Conservation (phyloP, 2,329 filamentous ascomycete genomes). For the Epicoccum sorghinum region DNA sequence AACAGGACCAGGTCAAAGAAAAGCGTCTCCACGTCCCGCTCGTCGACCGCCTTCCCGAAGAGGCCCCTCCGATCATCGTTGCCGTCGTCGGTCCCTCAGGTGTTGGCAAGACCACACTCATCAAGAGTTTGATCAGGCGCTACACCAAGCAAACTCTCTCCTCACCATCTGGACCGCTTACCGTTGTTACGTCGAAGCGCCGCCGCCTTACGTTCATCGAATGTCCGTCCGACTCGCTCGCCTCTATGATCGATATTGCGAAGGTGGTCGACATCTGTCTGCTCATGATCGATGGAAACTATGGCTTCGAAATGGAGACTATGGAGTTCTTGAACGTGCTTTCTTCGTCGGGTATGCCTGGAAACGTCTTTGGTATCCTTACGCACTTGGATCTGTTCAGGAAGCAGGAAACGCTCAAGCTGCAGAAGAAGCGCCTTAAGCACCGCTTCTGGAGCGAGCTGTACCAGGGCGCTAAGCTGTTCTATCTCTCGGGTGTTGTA, state of each 20-base stretch:
- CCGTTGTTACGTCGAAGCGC: conserved; percentile 94
- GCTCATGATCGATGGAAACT: conserved; percentile 98
- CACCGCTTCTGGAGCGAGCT: conserved; percentile 95
- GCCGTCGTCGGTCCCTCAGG: conserved; percentile 94
- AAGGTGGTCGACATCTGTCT: conserved; percentile 98
- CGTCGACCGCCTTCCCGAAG: conserved; percentile 93
- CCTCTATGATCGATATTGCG: conserved; percentile 94
- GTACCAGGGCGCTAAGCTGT: conserved; percentile 95
- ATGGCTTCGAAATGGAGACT: conserved; percentile 99
- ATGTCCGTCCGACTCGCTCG: conserved; percentile 90
- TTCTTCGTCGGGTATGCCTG: conserved; percentile 94
- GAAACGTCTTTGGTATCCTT: conserved; percentile 96
- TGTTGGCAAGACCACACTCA: conserved; percentile 90
- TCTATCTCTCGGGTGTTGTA: conserved; percentile 94
- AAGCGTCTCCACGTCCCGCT: conserved; percentile 95
- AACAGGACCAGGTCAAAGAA: conserved; percentile 75
- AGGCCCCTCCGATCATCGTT: conserved; percentile 90
- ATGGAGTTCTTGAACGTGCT: conserved; percentile 99
- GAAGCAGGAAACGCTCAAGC: conserved; percentile 88
- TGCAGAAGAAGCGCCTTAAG: conserved; percentile 95
- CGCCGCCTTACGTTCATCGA: conserved; percentile 94
- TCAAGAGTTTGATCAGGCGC: conserved; percentile 91
- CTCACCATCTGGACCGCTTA: conserved; percentile 88
- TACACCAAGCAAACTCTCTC: conserved; percentile 96
- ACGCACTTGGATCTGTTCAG: conserved; percentile 95